Evolutionary conservation across 352 stramenopile genomes (phyloP).

Genomic region (Aphanomyces cochlioides): DNA sequence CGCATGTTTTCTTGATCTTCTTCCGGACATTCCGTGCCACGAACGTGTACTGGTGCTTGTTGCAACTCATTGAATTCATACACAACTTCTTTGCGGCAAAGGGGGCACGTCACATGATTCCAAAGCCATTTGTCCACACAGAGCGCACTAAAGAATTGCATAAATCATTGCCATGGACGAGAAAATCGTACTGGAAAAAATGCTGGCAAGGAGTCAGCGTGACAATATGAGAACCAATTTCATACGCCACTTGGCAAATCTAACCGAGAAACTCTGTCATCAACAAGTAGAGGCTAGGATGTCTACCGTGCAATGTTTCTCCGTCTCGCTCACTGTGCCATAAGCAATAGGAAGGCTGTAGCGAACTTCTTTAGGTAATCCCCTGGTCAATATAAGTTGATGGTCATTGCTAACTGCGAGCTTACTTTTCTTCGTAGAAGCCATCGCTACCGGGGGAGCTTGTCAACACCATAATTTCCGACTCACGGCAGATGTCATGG

Average conservation of each 20-base stretch:
- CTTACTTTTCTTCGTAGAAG: constrained; percentile 71
- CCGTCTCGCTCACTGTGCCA: constrained; percentile 73
- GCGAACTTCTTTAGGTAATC: constrained; percentile 68
- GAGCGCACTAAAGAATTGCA: constrained; percentile 47
- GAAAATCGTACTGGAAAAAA: constrained; percentile 75
- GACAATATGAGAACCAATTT: constrained; percentile 79
- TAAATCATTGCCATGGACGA: neutral
- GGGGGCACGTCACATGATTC: constrained; percentile 80
- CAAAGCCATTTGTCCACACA: constrained; percentile 84
- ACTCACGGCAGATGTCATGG: constrained; percentile 45
- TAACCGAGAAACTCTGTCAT: neutral
- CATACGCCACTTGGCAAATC: constrained; percentile 81
- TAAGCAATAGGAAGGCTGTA: constrained; percentile 75
- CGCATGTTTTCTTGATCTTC: constrained; percentile 14
- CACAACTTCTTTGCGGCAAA: constrained; percentile 72
- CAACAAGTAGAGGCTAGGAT: neutral
- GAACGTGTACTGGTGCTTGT: neutral
- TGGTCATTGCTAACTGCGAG: constrained; percentile 4
- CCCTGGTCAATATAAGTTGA: constrained; percentile 36
- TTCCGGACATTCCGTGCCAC: constrained; percentile 17
- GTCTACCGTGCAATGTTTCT: constrained; percentile 64
- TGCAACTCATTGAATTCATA: constrained; percentile 7
- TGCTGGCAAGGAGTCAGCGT: constrained; percentile 72
- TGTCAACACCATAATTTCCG: constrained; percentile 47
- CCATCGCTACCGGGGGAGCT: constrained; percentile 68